Conservation (phyloP, 805 yeast species). For the Komagataella phaffii region DNA sequence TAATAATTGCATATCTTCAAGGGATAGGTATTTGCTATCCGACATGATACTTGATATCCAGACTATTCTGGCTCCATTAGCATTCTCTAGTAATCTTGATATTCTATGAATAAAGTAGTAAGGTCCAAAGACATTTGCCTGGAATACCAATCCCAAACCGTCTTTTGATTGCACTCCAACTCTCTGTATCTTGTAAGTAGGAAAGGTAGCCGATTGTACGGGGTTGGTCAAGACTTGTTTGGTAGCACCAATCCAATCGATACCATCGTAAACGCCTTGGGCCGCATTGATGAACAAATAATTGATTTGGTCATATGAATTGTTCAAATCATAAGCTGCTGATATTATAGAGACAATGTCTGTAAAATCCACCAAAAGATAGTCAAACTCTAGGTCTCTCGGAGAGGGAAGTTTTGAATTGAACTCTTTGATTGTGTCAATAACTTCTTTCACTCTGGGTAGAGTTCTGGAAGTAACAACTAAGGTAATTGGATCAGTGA, state of each 20-base stretch:
- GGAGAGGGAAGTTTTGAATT: slow-evolving; percentile 3
- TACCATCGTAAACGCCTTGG: slow-evolving; percentile 75
- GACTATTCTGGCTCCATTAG: slow-evolving; percentile 43
- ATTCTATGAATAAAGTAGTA: slow-evolving; percentile 68
- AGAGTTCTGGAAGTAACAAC: slow-evolving; percentile 84
- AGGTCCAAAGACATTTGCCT: slow-evolving; percentile 95
- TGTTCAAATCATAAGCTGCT: slow-evolving; percentile 58
- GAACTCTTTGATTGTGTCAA: slow-evolving; percentile 38
- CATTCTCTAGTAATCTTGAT: slow-evolving; percentile 26
- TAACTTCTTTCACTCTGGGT: slow-evolving; percentile 70
- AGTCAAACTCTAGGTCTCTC: slow-evolving; percentile 63
- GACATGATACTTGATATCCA: slow-evolving; percentile 88
- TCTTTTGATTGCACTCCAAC: slow-evolving; percentile 68
- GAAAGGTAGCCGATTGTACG: slow-evolving; percentile 74
- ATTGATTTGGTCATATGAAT: slow-evolving; percentile 56
- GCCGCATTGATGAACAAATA: slow-evolving; percentile 82
- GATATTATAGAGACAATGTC: slow-evolving; percentile 74
- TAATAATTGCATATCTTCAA: slow-evolving; percentile 63
- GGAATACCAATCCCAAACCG: slow-evolving; percentile 78
- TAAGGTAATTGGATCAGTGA: slow-evolving; percentile 54
- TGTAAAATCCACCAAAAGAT: slow-evolving; percentile 77
- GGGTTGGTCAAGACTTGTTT: slow-evolving; percentile 57
- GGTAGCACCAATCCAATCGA: slow-evolving; percentile 73
- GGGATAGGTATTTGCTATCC: slow-evolving; percentile 56
- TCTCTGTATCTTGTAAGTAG: slow-evolving; percentile 73